Evolutionary conservation across 139 green algal species (phyloP).

Genomic region (Gonium pectorale): DNA sequence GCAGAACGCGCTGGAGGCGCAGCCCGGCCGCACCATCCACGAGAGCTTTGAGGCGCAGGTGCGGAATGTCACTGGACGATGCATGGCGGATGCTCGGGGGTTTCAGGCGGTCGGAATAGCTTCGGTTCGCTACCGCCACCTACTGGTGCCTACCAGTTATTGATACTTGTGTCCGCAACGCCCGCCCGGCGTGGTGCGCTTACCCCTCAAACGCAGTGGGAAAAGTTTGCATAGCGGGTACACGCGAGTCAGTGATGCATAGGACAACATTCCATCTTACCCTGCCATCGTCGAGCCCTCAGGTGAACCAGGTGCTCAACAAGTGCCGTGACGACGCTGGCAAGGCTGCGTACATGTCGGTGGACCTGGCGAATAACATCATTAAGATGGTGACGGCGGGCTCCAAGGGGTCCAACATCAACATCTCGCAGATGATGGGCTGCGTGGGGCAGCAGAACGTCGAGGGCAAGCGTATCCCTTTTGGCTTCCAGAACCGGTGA

Average conservation of each 20-base stretch:
- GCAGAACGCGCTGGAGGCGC: slow-evolving; percentile 88
- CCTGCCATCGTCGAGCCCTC: neutral
- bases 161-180: no score
- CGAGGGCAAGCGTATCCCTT: slow-evolving; percentile 99
- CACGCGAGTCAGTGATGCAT: no score
- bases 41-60: slow-evolving; percentile 77
- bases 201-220: no score
- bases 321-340: slow-evolving; percentile 83
- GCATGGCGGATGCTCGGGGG: no score
- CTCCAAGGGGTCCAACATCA: slow-evolving; percentile 99
- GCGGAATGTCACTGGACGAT: no score
- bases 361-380: slow-evolving; percentile 97
- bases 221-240: no score
- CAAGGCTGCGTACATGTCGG: slow-evolving; percentile 87
- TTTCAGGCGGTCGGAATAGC: no score
- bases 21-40: slow-evolving; percentile 91
- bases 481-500: slow-evolving; percentile 86
- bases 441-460: slow-evolving; percentile 99
- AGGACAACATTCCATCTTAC: neutral
- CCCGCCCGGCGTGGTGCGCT: no score
- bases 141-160: no score
- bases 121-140: no score
- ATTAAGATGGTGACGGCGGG: slow-evolving; percentile 97
- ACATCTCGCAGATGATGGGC: slow-evolving; percentile 99
- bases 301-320: slow-evolving; percentile 45